Base-by-base conservation (phyloP, 352 stramenopile genomes). In the Globisporangium paroecandrum region DNA sequence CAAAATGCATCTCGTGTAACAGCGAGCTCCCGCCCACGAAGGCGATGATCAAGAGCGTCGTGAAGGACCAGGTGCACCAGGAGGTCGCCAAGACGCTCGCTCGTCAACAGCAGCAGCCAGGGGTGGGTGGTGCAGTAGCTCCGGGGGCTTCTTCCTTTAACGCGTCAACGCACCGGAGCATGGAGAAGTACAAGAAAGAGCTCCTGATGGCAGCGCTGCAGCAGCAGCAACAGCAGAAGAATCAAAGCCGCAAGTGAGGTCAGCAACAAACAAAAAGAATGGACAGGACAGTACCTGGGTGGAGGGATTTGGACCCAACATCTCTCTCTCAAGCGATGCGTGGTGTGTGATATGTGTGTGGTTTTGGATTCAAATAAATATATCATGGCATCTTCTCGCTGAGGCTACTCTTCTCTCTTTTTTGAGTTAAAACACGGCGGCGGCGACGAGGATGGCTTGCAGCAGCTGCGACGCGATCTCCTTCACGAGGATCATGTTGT, bases 401-500 rank as follows among this genome's bases (percentile, higher is more conserved):
- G 20, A 13, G 53, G 24, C 27, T 36, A 49, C 4, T n/a, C 15
- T 58, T 25, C 5, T 47, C 34, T 66, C 29, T 3, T 10, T 27
- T n/a, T 32, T 3, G 7, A 32, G 41, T 65, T 72, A 84, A 69
- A 84, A 89, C 9, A 92, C 82, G 12, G 74, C 76, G 0, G 85
- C 85, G 25, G 85, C 79, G n/a, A 92, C 83, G 24, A 93, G 70
- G 70, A 94, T 94, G 13, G 83, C 78, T 71, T 94, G 83, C 10
- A 95, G 78, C 46, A 97, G 67, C 65, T 96, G 86, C 1, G 87
- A 95, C 34, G 89, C 89, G 65, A 96, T 96, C 64, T 97, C 87
- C 61, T 92, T 90, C 32, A 97, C 89, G 57, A 97, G 71, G 56
- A 97, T 96, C 82, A 96, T 91, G 64, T 77, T 93, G 77, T 96